Conservation (phyloP, 106 monocot genomes). For the Hemerocallis citrina region DNA sequence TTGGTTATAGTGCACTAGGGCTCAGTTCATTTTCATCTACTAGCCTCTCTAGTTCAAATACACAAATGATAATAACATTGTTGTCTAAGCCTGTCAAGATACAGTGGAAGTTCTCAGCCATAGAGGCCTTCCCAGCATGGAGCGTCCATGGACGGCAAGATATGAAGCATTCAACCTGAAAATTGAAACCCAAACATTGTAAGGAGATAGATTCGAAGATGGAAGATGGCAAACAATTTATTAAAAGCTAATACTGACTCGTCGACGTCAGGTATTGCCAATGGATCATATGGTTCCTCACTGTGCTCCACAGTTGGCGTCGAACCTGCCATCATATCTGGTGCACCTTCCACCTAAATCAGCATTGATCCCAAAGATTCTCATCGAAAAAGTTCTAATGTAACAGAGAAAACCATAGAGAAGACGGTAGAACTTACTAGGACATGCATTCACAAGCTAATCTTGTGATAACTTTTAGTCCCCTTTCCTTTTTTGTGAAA, state of each 20-base stretch:
- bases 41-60: too few relatives aligned
- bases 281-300: constrained; percentile 69
- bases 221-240: background rate
- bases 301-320: constrained; percentile 46
- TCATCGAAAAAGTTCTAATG: too few relatives aligned
- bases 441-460: too few relatives aligned
- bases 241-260: constrained; percentile 35
- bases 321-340: constrained; percentile 50
- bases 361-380: too few relatives aligned
- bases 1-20: too few relatives aligned
- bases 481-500: too few relatives aligned
- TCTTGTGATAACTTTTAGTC: too few relatives aligned
- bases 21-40: too few relatives aligned
- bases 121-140: constrained; percentile 66
- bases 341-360: constrained; percentile 54
- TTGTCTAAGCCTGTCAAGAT: constrained; percentile 13
- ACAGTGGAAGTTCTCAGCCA: constrained; percentile 65
- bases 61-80: too few relatives aligned
- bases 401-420: too few relatives aligned
- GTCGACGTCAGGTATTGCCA: constrained; percentile 69
- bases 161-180: constrained; percentile 80
- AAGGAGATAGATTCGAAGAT: background rate
- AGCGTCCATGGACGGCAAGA: constrained; percentile 67
- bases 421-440: too few relatives aligned
- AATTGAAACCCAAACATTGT: background rate